Evolutionary conservation across 2,329 filamentous ascomycete genomes (phyloP).

Genomic region (Colletotrichum graminicola): DNA sequence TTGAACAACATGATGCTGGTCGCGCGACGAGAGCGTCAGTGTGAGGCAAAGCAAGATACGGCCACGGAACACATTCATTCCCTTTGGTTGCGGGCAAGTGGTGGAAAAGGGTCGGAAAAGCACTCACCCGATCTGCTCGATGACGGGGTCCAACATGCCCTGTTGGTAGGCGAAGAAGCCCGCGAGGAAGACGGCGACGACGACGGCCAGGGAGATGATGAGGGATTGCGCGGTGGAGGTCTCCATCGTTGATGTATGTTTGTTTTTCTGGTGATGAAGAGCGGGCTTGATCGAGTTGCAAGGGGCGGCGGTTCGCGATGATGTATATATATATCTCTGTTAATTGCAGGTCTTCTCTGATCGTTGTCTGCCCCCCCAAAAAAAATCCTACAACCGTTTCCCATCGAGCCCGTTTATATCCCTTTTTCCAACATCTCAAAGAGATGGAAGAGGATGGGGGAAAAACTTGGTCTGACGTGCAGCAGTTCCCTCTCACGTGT

Average conservation of each 20-base stretch:
- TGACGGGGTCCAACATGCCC: slow-evolving; percentile 53
- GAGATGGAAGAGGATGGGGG: background rate
- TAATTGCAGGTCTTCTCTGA: background rate
- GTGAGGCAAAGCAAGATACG: background rate
- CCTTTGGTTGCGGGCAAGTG: background rate
- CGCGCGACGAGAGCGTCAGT: slow-evolving; percentile 32
- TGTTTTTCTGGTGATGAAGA: background rate
- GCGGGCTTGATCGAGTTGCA: background rate
- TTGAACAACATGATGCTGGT: slow-evolving; percentile 52
- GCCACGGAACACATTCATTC: background rate
- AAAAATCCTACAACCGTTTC: no score
- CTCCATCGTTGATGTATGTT: slow-evolving; percentile 27
- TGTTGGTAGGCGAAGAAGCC: slow-evolving; percentile 53
- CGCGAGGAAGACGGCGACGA: slow-evolving; percentile 48
- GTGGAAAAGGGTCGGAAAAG: no score
- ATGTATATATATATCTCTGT: background rate
- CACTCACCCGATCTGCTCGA: slow-evolving; percentile 51
- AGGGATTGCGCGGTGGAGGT: slow-evolving; percentile 40
- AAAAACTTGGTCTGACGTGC: slow-evolving; percentile 27
- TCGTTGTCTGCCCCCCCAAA: background rate
- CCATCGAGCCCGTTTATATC: slow-evolving; percentile 25
- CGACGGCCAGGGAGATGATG: slow-evolving; percentile 47
- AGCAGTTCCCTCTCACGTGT: background rate
- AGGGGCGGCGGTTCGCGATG: background rate
- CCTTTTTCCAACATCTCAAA: background rate